Conservation (phyloP, 129 eudicot genomes). For the Artemisia tridentata region DNA sequence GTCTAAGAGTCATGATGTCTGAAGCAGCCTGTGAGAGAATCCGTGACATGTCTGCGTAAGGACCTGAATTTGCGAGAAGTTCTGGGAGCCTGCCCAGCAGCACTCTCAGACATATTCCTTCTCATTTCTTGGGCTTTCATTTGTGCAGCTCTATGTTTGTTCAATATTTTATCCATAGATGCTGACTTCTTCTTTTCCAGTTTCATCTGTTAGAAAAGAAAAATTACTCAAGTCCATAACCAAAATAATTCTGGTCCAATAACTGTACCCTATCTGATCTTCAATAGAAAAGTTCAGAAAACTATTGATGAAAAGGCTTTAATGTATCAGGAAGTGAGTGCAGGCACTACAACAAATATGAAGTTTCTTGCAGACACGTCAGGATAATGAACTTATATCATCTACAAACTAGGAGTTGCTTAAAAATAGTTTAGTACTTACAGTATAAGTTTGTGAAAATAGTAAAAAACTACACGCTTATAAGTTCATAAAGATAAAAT, state of each 20-base stretch:
- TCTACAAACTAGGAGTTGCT: too few species aligned
- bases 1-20: slow-evolving; percentile 29
- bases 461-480: too few species aligned
- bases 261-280: not conserved
- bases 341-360: too few species aligned
- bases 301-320: not conserved
- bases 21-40: slow-evolving; percentile 46
- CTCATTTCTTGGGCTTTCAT: slow-evolving; percentile 69
- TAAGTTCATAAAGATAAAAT: too few species aligned
- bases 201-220: slow-evolving; percentile 54
- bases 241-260: not conserved
- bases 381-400: too few species aligned
- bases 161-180: slow-evolving; percentile 82
- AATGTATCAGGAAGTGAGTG: too few species aligned
- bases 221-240: not conserved
- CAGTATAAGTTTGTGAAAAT: too few species aligned
- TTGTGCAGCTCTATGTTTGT: slow-evolving; percentile 68
- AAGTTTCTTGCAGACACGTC: too few species aligned
- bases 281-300: not conserved
- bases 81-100: slow-evolving; percentile 24
- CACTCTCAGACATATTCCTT: slow-evolving; percentile 37
- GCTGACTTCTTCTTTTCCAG: slow-evolving; percentile 81
- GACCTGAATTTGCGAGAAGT: slow-evolving; percentile 30
- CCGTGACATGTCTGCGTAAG: slow-evolving; percentile 28
- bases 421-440: too few species aligned